phyloP scores from a whole-genome alignment of 108 stramenopile genomes.

The Stephanodiscus triporus region DNA sequence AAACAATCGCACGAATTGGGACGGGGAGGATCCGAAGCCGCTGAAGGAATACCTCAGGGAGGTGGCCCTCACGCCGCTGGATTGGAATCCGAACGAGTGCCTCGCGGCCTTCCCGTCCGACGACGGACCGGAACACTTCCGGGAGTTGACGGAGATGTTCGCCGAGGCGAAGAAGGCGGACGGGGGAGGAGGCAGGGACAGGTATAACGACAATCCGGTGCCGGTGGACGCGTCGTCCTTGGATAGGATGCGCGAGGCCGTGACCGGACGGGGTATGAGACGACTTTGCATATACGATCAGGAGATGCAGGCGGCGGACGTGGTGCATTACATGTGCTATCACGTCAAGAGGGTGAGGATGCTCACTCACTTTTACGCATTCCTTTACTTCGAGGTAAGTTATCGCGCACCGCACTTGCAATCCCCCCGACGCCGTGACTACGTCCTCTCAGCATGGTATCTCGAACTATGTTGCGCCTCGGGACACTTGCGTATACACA shows the following conservation, averaged over 20 bases:
- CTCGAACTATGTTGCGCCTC: not conserved
- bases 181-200: slow-evolving; percentile 4
- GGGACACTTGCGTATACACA: not conserved
- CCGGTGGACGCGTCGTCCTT: slow-evolving; percentile 59
- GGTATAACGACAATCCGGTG: slow-evolving; percentile 53
- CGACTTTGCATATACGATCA: slow-evolving; percentile 76
- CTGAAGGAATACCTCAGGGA: slow-evolving; percentile 60
- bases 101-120: slow-evolving; percentile 81
- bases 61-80: slow-evolving; percentile 52
- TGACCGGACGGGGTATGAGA: slow-evolving; percentile 49
- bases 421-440: slow-evolving; percentile 24
- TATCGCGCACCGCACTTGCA: not conserved
- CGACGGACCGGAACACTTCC: slow-evolving; percentile 56
- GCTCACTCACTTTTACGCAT: slow-evolving; percentile 86
- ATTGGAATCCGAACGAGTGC: slow-evolving; percentile 73
- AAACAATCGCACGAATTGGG: slow-evolving; percentile 72
- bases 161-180: slow-evolving; percentile 30
- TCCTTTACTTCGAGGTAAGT: slow-evolving; percentile 73
- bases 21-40: slow-evolving; percentile 46
- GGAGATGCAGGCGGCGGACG: slow-evolving; percentile 61
- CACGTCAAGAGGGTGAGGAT: slow-evolving; percentile 57
- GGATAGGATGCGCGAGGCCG: slow-evolving; percentile 68
- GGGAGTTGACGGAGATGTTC: slow-evolving; percentile 55
- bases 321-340: slow-evolving; percentile 77
- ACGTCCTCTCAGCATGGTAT: not conserved